Evolutionary conservation across 129 eudicot genomes (phyloP), one percentile per base, ranked within the genome.

Genomic region (Pittosporum tobira): DNA sequence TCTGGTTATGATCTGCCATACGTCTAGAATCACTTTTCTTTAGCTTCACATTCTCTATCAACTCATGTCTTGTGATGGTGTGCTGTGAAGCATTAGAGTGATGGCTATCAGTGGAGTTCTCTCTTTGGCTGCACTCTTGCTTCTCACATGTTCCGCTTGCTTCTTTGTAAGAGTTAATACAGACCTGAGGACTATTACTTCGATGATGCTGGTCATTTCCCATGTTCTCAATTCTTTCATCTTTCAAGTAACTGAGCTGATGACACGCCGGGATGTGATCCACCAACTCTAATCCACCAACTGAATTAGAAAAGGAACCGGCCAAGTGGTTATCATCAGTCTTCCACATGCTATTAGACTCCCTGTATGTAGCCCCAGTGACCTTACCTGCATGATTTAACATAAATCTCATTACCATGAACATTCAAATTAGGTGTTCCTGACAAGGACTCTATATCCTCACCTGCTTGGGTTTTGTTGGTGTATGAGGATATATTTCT

Each of bases 31-130:
- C 31, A 57, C 53, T 51, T 42, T 21, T 69, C 52, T 62, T 67
- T 34, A 24, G 70, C 77, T 73, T 51, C 24, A 60, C 38, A 60
- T 58, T 47, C 11, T 48, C 59, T 71, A 62, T 71, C 61, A 18
- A 6, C 40, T 71, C 81, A 55, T 55, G 36, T 43, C 73, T 77
- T 48, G 67, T 53, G 61, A 38, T 4, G 61, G 40, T 23, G 40
- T 42, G 61, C 42, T 65, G 61, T n/a, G 70, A 40, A n/a, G 61
- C 61, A 30, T 65, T 65, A 62, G 74, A 56, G 57, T 27, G 65
- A 62, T 48, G 63, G 16, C 58, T 34, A 26, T 62, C 61, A 46
- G 22, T 45, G 51, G 61, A 43, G 57, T 62, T 62, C 61, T 67
- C 64, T 25, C 61, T 42, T 18, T 51, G 40, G 60, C 36, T 1